A percentile compares a stretch with the other conserved stretches of the same genome.
Evolutionary conservation across 2,329 filamentous ascomycete species (phyloP).

Genomic region (Ilyonectria robusta): DNA sequence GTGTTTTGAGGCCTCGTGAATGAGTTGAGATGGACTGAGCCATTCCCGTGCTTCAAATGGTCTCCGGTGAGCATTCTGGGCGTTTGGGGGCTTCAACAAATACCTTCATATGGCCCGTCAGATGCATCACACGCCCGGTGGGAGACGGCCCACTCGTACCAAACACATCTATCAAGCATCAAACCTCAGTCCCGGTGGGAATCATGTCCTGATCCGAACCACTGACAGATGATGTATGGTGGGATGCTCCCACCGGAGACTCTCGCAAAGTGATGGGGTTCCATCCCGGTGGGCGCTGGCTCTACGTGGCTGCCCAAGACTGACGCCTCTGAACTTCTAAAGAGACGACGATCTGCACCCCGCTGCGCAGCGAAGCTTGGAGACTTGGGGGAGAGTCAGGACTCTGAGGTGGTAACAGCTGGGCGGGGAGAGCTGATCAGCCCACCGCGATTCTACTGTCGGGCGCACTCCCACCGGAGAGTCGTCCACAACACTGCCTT

Average conservation of each 20-base stretch:
- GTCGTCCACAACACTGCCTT: neutral
- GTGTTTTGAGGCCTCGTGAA: neutral
- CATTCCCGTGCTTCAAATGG: neutral
- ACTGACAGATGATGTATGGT: neutral
- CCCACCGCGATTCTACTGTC: neutral
- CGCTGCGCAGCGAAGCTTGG: neutral
- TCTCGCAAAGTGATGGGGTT: neutral
- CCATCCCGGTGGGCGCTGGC: constrained; percentile 7
- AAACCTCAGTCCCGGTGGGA: neutral
- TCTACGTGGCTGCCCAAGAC: neutral
- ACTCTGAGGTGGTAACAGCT: neutral
- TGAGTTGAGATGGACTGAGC: neutral
- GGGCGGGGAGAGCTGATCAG: neutral
- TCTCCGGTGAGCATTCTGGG: neutral
- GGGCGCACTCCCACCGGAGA: neutral
- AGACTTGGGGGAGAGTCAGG: neutral
- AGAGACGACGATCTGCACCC: neutral
- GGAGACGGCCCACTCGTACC: neutral
- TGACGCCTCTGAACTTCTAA: neutral
- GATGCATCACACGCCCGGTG: neutral
- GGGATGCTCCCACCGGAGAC: constrained; percentile 6
- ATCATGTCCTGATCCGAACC: neutral
- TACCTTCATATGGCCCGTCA: neutral
- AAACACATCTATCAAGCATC: neutral
- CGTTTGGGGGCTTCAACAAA: neutral